These are phyloP conservation scores for Pleurotus cornucopiae DNA, from an alignment of 768 basidiomycete genomes.

Conservation along the genomic window DNA sequence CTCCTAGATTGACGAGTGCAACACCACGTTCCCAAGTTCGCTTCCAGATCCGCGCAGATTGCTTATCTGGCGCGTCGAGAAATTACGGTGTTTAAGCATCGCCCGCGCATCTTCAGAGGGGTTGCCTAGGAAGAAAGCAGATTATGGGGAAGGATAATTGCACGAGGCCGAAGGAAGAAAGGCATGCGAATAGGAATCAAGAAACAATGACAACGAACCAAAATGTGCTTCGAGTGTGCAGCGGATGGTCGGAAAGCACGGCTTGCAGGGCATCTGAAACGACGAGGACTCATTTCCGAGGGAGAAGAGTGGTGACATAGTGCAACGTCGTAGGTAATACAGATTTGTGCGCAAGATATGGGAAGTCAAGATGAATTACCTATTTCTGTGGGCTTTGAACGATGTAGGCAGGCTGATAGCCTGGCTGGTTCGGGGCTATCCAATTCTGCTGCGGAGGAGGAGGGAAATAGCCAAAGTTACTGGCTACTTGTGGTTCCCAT, in stretches of 20 bases:
- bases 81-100: neutral
- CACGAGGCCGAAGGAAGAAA: neutral
- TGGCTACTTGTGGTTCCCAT: neutral
- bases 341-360: neutral
- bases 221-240: neutral
- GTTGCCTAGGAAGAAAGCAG: neutral
- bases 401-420: slow-evolving; percentile 39
- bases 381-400: slow-evolving; percentile 18
- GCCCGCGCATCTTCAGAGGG: neutral
- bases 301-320: slow-evolving; percentile 3
- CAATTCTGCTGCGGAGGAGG: slow-evolving; percentile 21
- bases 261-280: neutral
- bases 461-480: slow-evolving; percentile 11
- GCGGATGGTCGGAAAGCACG: neutral
- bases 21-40: neutral
- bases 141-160: neutral
- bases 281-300: slow-evolving; percentile 2
- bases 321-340: slow-evolving; percentile 6
- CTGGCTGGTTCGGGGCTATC: slow-evolving; percentile 27
- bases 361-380: slow-evolving; percentile 1
- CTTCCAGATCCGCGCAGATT: neutral
- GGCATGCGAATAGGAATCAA: neutral
- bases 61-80: neutral
- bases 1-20: neutral
- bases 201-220: neutral